Base-by-base conservation (phyloP, 1,284 basidiomycete genomes). In the Cryptococcus sp. region DNA sequence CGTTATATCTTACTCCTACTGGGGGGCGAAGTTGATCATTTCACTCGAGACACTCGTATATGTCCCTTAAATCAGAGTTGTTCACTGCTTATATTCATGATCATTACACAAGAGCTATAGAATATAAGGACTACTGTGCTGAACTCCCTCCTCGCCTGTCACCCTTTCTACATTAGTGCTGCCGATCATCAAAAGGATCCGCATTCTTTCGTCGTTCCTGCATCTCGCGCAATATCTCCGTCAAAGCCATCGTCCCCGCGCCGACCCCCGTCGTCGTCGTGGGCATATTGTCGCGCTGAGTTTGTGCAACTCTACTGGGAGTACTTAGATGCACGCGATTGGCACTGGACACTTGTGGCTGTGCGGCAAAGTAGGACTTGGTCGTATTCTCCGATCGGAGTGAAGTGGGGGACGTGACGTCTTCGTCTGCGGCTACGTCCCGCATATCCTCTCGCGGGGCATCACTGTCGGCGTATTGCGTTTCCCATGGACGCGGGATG, bases 231-330 rank as follows among this genome's bases (percentile, higher is more conserved):
- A 71, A 49, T 8, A 71, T 62, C 16, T 59, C 59, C 13, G 67
- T 66, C 55, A 69, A 50, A 3, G 67, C 69, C 23, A 56, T 64
- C 3, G 66, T 71, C 17, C 68, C 69, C 15, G 54, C 64, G 8
- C 52, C 55, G 1, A 13, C 39, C n/a, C 30, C 8, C 25, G 20
- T 39, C 25, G 23, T 13, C 25, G 20, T 39, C 25, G 23, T 23
- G 10, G 20, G 19, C 7, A 10, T 6, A 23, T 41, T 8, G 5
- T 25, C 46, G n/a, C 42, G 20, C 42, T 45, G 42, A 8, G 11
- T 8, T 45, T 4, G 2, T 5, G 7, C 13, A 2, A 8, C 42
- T n/a, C 42, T n/a, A 45, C 42, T 15, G 16, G 8, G n/a, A 45
- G 42, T 8, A 7, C 41, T 47, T 0, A 62, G 35, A 27, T 66